Evolutionary conservation across 768 basidiomycete species (phyloP), one percentile per base, ranked within the genome.

Genomic region (Lactarius sp.): DNA sequence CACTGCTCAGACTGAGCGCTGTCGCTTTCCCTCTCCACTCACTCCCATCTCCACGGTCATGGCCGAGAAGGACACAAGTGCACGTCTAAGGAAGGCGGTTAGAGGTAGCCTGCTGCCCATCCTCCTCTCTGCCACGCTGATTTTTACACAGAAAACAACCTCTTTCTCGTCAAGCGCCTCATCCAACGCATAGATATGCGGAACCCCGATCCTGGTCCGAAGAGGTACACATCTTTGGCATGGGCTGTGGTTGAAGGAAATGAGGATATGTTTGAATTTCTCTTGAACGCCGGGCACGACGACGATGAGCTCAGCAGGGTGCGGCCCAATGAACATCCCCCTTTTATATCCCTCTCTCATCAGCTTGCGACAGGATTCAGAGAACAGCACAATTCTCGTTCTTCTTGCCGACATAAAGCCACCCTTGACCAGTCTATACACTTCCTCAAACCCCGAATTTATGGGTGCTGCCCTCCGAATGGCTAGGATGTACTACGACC

Each of bases 321-420:
- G 71, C 70, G 87, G 78, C 51, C 55, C 52, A n/a, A 33, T 37
- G 4, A 42, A 42, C 4, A 59, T 34, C 18, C 14, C 39, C 20
- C 31, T 18, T 53, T n/a, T 33, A 9, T n/a, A 20, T 62, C 14
- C 12, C 31, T 42, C 36, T 62, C 52, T 59, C 53, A 50, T 44
- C 59, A 18, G 4, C 44, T 49, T 59, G 46, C 41, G 6, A 31
- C 70, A 97, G 95, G 95, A 98, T 73, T 83, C 84, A 6, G 94
- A 96, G 71, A 90, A 90, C 70, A 94, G 94, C 72, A 97, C 94
- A 0, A 88, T 97, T 52, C 85, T 97, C 52, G 93, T 94, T 79
- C 80, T 96, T 12, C 83, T 98, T n/a, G 93, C 94, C 31, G 92
- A 93, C 68, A 79, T 88, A 49, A 87, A 83, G 57, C 84, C 88